Conservation (phyloP, 2,329 filamentous ascomycete species). For the Colletotrichum siamense region DNA sequence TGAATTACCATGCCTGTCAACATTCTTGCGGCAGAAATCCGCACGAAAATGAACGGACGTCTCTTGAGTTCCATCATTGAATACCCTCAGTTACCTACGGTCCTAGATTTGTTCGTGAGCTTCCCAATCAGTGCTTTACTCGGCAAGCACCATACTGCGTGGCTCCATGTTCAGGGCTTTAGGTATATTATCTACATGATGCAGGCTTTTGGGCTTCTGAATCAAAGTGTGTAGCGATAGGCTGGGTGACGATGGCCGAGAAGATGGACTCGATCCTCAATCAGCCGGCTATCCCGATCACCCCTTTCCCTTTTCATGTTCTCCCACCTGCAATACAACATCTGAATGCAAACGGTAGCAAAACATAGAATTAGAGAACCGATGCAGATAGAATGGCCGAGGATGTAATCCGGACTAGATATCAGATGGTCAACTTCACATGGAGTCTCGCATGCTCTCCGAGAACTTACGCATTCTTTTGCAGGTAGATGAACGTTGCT, state of each 20-base stretch:
- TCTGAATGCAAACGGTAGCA: conserved; percentile 33
- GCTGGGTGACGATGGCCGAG: conserved; percentile 45
- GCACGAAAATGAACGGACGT: background rate
- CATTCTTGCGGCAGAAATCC: background rate
- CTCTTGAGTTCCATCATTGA: background rate
- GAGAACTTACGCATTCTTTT: conserved; percentile 42
- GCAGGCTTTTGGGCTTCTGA: background rate
- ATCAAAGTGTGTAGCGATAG: conserved; percentile 41
- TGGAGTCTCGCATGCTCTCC: background rate
- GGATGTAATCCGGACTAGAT: background rate
- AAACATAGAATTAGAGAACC: conserved; percentile 33
- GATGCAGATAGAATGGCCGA: background rate
- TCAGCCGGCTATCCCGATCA: conserved; percentile 39
- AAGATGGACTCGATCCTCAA: conserved; percentile 30
- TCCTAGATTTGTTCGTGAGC: background rate
- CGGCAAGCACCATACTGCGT: background rate
- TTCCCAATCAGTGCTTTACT: background rate
- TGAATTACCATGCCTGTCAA: background rate
- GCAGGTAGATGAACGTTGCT: conserved; percentile 48
- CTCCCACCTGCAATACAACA: conserved; percentile 45
- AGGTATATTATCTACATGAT: background rate
- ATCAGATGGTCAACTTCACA: background rate
- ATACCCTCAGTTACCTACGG: background rate
- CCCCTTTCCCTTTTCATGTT: conserved; percentile 43
- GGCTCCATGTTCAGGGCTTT: background rate